Base-by-base conservation (phyloP, 768 basidiomycete species). In the Obba rivulosa region DNA sequence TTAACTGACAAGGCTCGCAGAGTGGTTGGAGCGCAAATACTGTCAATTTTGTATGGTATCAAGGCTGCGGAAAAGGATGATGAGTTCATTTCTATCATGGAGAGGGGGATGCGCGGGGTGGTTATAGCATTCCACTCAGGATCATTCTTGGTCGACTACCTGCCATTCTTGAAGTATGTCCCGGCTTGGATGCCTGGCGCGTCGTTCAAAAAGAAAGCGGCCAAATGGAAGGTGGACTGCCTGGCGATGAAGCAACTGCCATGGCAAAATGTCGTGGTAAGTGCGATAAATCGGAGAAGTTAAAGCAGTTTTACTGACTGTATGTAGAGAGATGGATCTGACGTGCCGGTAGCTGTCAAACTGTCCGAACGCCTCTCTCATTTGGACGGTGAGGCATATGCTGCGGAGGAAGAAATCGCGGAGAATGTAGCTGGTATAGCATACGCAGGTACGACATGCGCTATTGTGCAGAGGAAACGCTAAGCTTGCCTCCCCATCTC, bases 171-270 rank as follows among this genome's bases (percentile, higher is more conserved):
- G 56, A 74, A 72, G 57, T 60, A 78, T 54, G 58, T 87, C 21
- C 87, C 87, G 0, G 58, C 61, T 37, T 87, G 83, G 81, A 66
- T 78, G 41, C 87, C 87, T 18, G 85, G 85, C 9, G 74, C 79
- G 3, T 74, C 74, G 2, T 91, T 88, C 68, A 78, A 79, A 61
- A 64, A 66, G n/a, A 82, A 82, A 50, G 83, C 85, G 0, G 65
- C 50, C 5, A 59, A 51, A 8, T 87, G 86, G 86, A 85, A 78
- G 61, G 71, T 69, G 41, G 78, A 80, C 51, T 83, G 80, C 43
- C 79, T 81, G 17, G 78, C 87, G 23, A 66, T 67, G 48, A 83
- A 85, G 7, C 87, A 76, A 47, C 74, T 77, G 34, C 78, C 69
- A 41, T 74, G 80, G 46, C 76, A 79, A 64, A 67, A 69, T 10